These are phyloP conservation scores for Mycena pura DNA, from an alignment of 768 basidiomycete species.

Conservation along the genomic window DNA sequence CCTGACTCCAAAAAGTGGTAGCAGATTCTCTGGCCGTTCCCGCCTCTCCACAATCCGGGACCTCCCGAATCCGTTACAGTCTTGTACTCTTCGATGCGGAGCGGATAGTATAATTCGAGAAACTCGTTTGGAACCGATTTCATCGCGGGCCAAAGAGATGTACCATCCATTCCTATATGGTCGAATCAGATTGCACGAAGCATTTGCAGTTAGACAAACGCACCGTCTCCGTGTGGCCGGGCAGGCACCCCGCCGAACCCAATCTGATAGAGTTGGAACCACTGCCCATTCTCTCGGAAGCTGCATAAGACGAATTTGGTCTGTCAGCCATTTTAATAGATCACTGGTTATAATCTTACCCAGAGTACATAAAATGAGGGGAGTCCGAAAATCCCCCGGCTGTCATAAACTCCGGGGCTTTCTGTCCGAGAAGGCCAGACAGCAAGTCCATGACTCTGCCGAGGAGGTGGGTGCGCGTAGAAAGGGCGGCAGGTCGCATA, in stretches of 20 bases:
- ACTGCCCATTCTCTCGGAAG: conserved; percentile 22
- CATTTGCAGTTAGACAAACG: neutral
- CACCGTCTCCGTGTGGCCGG: conserved; percentile 23
- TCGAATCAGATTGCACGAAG: neutral
- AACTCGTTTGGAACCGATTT: conserved; percentile 26
- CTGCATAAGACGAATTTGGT: neutral
- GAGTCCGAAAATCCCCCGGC: conserved; percentile 28
- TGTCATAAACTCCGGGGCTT: conserved; percentile 19
- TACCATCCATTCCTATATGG: conserved; percentile 8
- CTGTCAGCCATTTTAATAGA: neutral
- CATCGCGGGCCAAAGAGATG: conserved; percentile 27
- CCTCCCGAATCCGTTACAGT: conserved; percentile 28
- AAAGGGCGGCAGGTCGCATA: conserved; percentile 27
- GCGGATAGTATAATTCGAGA: conserved; percentile 24
- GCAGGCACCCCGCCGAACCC: conserved; percentile 29
- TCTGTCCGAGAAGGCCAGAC: conserved; percentile 20
- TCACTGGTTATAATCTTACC: neutral
- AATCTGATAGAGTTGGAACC: conserved; percentile 24
- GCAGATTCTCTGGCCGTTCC: conserved; percentile 24
- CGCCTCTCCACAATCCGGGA: conserved; percentile 22
- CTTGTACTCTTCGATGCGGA: conserved; percentile 26
- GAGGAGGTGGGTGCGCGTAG: conserved; percentile 26
- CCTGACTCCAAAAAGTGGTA: conserved; percentile 26
- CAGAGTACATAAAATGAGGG: conserved; percentile 27
- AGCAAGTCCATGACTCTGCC: conserved; percentile 28